These are phyloP conservation scores for Gracilaria vermiculophylla DNA, from an alignment of 23 red algal genomes.

Conservation along the genomic window DNA sequence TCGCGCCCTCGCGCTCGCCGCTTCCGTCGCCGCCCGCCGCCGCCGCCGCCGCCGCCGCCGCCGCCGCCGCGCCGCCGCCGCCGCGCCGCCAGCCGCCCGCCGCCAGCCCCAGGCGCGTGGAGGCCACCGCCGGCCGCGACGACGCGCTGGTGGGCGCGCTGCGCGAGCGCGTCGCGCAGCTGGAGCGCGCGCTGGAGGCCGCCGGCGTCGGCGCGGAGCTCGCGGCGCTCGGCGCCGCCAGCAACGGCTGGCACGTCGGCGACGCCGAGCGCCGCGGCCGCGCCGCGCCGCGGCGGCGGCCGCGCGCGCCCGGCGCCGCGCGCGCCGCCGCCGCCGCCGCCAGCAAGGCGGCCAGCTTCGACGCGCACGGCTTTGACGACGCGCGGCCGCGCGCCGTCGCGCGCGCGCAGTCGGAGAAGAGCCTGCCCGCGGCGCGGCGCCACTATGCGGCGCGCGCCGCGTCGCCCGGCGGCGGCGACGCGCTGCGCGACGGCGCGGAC, in stretches of 20 bases:
- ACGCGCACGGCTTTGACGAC: not conserved
- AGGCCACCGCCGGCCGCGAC: slow-evolving; percentile 3
- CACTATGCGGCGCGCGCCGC: no score
- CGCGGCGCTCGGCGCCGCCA: not conserved
- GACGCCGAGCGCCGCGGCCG: not conserved
- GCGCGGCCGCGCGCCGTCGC: not conserved
- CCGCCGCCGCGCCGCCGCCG: not conserved
- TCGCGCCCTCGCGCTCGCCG: not conserved
- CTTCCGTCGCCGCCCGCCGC: not conserved
- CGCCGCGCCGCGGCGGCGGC: slow-evolving; percentile 19
- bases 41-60: not conserved
- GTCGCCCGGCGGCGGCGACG: no score
- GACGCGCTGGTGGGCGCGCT: slow-evolving; percentile 22
- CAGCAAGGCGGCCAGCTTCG: slow-evolving; percentile 7
- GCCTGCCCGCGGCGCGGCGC: not conserved
- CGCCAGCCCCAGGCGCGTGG: not conserved
- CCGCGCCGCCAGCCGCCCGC: not conserved
- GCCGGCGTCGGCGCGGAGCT: not conserved
- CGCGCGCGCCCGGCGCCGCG: not conserved
- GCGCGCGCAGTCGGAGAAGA: slow-evolving; percentile 8
- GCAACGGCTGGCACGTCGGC: slow-evolving; percentile 5
- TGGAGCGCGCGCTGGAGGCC: slow-evolving; percentile 20
- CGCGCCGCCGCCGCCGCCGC: no score
- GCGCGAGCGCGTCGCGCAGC: slow-evolving; percentile 12
- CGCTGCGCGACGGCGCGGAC: not conserved